Evolutionary conservation across 345 rosid genomes (phyloP).

Genomic region (Hibiscus syriacus): DNA sequence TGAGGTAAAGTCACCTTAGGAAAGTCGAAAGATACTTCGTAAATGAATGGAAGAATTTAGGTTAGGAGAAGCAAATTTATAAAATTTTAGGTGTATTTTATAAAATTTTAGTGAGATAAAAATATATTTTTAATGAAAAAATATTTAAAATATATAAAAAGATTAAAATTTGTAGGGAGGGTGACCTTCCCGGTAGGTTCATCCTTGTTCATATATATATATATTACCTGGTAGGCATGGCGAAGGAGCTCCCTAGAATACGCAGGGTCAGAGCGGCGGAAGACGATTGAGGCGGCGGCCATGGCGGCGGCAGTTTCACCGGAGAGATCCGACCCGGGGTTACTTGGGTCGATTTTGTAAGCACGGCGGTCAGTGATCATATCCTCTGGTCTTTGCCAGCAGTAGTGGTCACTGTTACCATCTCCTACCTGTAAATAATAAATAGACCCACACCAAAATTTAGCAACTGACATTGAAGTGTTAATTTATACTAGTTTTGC

Average conservation of each 20-base stretch:
- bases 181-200: no score
- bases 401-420: constrained; percentile 93
- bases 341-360: constrained; percentile 75
- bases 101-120: no score
- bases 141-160: no score
- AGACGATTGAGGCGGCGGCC: constrained; percentile 96
- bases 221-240: constrained; percentile 76
- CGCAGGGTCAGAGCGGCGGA: constrained; percentile 62
- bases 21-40: no score
- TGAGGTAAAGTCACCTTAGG: background rate
- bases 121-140: no score
- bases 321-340: constrained; percentile 98
- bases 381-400: constrained; percentile 99
- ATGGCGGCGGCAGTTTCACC: constrained; percentile 98
- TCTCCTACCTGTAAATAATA: constrained; percentile 72
- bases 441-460: background rate
- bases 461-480: background rate
- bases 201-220: no score
- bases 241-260: constrained; percentile 67
- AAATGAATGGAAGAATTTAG: no score
- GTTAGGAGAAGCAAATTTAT: no score
- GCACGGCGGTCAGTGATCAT: constrained; percentile 95
- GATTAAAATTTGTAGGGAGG: no score
- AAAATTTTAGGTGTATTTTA: no score
- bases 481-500: background rate